Conservation (phyloP, 1,284 basidiomycete species). For the Ceratobasidium sp. region DNA sequence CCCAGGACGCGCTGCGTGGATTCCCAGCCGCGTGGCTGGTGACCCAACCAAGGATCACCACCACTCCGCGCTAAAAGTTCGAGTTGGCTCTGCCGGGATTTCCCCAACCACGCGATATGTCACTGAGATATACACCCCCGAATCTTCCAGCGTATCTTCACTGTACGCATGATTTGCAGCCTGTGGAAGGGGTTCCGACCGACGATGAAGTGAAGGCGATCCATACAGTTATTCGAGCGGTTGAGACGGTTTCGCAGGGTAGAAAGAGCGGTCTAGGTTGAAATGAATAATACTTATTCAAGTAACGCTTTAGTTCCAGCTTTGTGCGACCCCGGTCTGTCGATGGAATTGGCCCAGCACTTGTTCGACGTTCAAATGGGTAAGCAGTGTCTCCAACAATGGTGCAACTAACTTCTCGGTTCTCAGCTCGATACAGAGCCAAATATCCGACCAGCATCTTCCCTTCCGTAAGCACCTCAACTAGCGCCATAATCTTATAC, state of each 20-base stretch:
- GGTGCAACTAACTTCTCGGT: not conserved
- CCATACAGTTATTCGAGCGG: not conserved
- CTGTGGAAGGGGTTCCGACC: not conserved
- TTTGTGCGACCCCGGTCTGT: not conserved
- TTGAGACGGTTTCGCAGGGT: not conserved
- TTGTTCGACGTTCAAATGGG: slow-evolving; percentile 30
- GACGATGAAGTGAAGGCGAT: slow-evolving; percentile 1
- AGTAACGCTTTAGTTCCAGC: not conserved
- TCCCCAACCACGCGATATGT: too few relatives aligned
- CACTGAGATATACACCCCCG: not conserved
- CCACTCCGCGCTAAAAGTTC: too few relatives aligned
- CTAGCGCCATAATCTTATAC: too few relatives aligned
- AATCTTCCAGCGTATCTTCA: not conserved
- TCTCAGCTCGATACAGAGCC: slow-evolving; percentile 14
- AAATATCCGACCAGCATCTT: slow-evolving; percentile 1
- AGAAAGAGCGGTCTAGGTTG: not conserved
- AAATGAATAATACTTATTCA: not conserved
- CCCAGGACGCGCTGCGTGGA: too few relatives aligned
- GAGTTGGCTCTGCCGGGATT: too few relatives aligned
- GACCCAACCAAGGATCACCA: too few relatives aligned
- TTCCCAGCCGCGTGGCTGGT: too few relatives aligned
- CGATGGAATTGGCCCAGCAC: not conserved
- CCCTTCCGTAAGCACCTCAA: not conserved
- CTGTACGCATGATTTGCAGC: not conserved
- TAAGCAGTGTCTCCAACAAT: too few relatives aligned